Evolutionary conservation across 345 rosid species (phyloP).

Genomic region (Populus simonii): DNA sequence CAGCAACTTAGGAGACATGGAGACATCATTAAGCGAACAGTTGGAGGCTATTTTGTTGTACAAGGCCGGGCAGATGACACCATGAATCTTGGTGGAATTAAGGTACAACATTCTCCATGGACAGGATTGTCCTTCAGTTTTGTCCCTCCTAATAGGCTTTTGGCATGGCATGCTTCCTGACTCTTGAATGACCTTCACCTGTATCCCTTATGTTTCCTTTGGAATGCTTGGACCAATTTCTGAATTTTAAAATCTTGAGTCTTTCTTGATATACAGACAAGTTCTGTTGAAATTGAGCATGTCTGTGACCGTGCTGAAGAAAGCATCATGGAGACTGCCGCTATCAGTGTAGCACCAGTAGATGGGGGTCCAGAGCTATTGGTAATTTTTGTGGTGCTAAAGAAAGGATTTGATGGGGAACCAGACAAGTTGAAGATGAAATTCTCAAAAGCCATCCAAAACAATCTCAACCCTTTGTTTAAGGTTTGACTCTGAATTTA

Average conservation of each 20-base stretch:
- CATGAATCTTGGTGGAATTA: constrained; percentile 97
- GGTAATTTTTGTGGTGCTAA: constrained; percentile 56
- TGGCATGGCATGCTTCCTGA: neutral
- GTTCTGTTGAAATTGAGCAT: constrained; percentile 88
- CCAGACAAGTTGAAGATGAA: constrained; percentile 50
- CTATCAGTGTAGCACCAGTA: constrained; percentile 52
- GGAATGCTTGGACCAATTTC: neutral
- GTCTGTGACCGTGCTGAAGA: constrained; percentile 72
- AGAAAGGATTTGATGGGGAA: constrained; percentile 41
- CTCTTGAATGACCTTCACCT: neutral
- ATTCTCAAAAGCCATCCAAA: constrained; percentile 61
- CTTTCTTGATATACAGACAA: constrained; percentile 46
- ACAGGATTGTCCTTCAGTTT: neutral
- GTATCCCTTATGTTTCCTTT: neutral
- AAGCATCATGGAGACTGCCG: constrained; percentile 74
- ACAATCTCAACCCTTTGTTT: constrained; percentile 78
- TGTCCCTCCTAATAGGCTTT: neutral
- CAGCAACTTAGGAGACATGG: constrained; percentile 91
- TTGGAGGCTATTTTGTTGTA: constrained; percentile 65
- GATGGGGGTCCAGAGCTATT: constrained; percentile 77
- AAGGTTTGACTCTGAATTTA: constrained; percentile 43
- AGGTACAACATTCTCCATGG: constrained; percentile 38
- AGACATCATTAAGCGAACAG: constrained; percentile 64
- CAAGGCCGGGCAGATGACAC: constrained; percentile 97
- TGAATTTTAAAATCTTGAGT: neutral